phyloP scores from a whole-genome alignment of 2,329 filamentous ascomycete species.

The Chaetothyriales sp. region DNA sequence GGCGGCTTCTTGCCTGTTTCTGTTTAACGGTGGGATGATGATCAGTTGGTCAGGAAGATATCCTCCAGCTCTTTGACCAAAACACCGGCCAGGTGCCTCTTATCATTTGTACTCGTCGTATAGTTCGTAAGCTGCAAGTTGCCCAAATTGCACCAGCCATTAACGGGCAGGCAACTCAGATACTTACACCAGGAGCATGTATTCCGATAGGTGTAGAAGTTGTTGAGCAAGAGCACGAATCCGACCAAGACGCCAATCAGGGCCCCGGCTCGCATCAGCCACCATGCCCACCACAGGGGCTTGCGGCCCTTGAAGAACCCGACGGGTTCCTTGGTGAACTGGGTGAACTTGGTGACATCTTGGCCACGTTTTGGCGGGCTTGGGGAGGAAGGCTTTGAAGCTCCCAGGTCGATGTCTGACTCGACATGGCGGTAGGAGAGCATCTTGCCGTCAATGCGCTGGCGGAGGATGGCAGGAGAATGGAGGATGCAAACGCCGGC shows the following conservation, averaged over 20 bases:
- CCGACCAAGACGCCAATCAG: conserved; percentile 69
- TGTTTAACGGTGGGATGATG: too few species aligned
- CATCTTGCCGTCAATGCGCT: conserved; percentile 49
- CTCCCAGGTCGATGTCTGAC: conserved; percentile 10
- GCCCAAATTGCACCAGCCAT: conserved; percentile 31
- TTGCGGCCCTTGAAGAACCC: conserved; percentile 88
- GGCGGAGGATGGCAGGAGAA: conserved; percentile 67
- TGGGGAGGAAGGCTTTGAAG: conserved; percentile 9
- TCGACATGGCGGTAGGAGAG: conserved; percentile 12
- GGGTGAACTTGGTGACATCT: conserved; percentile 38
- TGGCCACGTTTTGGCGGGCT: conserved; percentile 25
- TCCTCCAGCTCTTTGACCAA: neutral
- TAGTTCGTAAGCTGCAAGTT: conserved; percentile 20
- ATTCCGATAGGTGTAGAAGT: conserved; percentile 71
- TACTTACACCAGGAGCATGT: conserved; percentile 91
- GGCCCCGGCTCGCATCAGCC: conserved; percentile 67
- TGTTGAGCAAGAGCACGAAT: conserved; percentile 75
- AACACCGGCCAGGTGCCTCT: neutral
- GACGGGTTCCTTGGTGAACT: conserved; percentile 37
- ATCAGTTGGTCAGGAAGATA: neutral
- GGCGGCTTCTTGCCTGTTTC: neutral
- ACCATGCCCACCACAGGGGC: conserved; percentile 95
- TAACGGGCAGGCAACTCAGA: conserved; percentile 62
- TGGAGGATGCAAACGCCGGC: conserved; percentile 78
- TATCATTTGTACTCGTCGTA: conserved; percentile 4